Base-by-base conservation (phyloP, 352 stramenopile species). In the Phytophthora chlamydospora region DNA sequence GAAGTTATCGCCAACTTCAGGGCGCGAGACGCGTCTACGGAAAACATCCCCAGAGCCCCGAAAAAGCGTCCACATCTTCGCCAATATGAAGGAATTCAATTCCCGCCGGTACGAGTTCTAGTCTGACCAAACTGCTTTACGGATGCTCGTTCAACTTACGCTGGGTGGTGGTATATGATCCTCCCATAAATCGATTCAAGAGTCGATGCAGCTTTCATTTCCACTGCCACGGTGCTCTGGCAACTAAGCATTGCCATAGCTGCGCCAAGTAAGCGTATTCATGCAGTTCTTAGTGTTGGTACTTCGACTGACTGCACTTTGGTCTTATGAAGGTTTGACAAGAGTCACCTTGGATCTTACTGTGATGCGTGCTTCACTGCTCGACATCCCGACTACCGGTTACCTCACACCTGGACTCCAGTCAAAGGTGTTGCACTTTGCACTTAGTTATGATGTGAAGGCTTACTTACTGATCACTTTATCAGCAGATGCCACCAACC, bases 361-460 rank as follows among this genome's bases (percentile, higher is more conserved):
- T 93, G 85, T 48, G 80, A 91, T 29, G 68, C 52, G 14, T 93
- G 85, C 56, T 93, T 93, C 45, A 45, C 42, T 21, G 66, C 62
- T 6, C 69, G 76, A 4, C 82, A 93, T 48, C 82, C 82, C 1
- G 39, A 75, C 24, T 80, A 88, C 17, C 76, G 82, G 4, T 19
- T 91, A 14, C 44, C 53, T 3, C 85, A 93, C 49, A 67, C 64
- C 2, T 91, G 82, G 85, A 69, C 58, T 29, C 42, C 42, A 3
- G 60, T 89, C 21, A 53, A 90, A 51, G 75, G 78, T 84, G 34
- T n/a, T 29, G 31, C 8, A 4, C 48, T 24, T 10, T 17, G 13
- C 31, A 32, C 17, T 17, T 16, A 14, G 16, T 33, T 19, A 43
- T 16, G 5, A 48, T 16, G 9, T 14, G 2, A 56, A 27, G 58